A percentile compares a stretch with the other conserved stretches of the same genome.
These are phyloP conservation scores for Salvia splendens DNA, from an alignment of 257 asterid species.

Conservation along the genomic window DNA sequence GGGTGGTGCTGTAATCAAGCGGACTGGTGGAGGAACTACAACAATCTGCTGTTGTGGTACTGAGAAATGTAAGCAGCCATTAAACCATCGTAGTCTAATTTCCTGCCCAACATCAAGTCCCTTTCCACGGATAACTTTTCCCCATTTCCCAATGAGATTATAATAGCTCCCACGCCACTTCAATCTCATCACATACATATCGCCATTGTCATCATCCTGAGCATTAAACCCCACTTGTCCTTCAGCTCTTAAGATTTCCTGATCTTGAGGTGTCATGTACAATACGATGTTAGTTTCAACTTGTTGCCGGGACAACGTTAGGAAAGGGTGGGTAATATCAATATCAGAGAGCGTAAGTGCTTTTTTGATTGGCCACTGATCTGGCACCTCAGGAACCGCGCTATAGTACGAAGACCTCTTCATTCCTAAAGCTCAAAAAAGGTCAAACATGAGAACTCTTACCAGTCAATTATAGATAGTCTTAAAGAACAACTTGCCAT, in stretches of 20 bases:
- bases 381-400: slow-evolving; percentile 42
- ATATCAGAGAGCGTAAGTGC: slow-evolving; percentile 61
- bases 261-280: slow-evolving; percentile 52
- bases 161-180: slow-evolving; percentile 64
- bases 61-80: slow-evolving; percentile 52
- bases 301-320: slow-evolving; percentile 56
- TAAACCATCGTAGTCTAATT: slow-evolving; percentile 53
- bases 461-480: not conserved
- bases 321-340: slow-evolving; percentile 63
- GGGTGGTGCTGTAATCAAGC: slow-evolving; percentile 45
- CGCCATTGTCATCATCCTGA: slow-evolving; percentile 59
- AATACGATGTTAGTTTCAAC: slow-evolving; percentile 50
- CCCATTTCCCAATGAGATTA: slow-evolving; percentile 60
- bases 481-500: not conserved
- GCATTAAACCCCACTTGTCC: slow-evolving; percentile 55
- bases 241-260: slow-evolving; percentile 44
- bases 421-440: slow-evolving; percentile 38
- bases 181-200: slow-evolving; percentile 47
- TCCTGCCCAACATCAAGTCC: slow-evolving; percentile 62
- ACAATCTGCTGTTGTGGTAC: slow-evolving; percentile 50
- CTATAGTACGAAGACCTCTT: slow-evolving; percentile 46
- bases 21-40: slow-evolving; percentile 38
- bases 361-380: slow-evolving; percentile 58
- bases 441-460: slow-evolving; percentile 9
- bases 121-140: slow-evolving; percentile 58